Percentiles rank a stretch among this genome's conserved stretches.
phyloP scores from a whole-genome alignment of 495 filamentous ascomycete genomes.

The Ascodesmis nigricans region DNA sequence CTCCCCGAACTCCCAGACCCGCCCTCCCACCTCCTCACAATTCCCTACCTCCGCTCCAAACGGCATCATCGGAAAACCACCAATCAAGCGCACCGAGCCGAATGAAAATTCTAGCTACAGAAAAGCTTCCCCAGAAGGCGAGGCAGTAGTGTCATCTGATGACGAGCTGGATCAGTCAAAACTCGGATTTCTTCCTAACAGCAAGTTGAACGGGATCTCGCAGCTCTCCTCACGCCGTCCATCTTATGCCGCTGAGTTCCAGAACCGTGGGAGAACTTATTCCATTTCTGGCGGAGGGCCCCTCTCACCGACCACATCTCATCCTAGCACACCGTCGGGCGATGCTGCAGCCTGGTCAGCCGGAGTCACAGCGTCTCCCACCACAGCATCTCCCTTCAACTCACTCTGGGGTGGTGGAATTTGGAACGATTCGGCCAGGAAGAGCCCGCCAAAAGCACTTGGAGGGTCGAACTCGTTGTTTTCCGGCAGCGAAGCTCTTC shows the following conservation, averaged over 20 bases:
- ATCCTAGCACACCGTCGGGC: constrained; percentile 47
- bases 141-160: constrained; percentile 79
- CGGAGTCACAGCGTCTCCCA: constrained; percentile 20
- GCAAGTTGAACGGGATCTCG: constrained; percentile 26
- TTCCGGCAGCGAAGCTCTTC: constrained; percentile 27
- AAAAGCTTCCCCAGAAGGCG: constrained; percentile 68
- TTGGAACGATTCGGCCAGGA: constrained; percentile 22
- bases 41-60: constrained; percentile 12
- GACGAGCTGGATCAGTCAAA: constrained; percentile 49
- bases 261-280: constrained; percentile 38
- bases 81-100: too few species aligned
- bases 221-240: constrained; percentile 30
- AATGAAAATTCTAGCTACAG: constrained; percentile 22
- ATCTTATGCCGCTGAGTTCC: constrained; percentile 37
- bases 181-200: constrained; percentile 22
- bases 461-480: constrained; percentile 22
- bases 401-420: constrained; percentile 20
- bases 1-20: too few species aligned
- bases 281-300: constrained; percentile 32
- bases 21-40: constrained; percentile 19
- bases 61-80: too few species aligned
- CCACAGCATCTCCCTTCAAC: constrained; percentile 14
- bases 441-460: constrained; percentile 21
- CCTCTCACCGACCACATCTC: constrained; percentile 53
- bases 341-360: constrained; percentile 49